Evolutionary conservation across 202 grass and related monocot genomes (phyloP).

Genomic region (Elaeis oleifera): DNA sequence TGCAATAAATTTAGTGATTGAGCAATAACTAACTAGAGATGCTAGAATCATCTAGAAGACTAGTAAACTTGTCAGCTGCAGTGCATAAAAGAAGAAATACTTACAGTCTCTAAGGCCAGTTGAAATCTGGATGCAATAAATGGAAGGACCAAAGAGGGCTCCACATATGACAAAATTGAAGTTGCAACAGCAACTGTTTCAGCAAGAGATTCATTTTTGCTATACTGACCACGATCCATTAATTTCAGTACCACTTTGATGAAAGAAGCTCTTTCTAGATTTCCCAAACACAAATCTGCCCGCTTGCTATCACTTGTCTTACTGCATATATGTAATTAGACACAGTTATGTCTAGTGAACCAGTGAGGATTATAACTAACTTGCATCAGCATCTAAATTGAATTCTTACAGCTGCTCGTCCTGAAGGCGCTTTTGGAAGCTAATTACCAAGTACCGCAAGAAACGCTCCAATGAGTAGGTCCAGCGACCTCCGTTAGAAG

Average conservation of each 20-base stretch:
- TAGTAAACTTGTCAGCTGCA: background rate
- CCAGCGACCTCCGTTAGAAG: conserved; percentile 96
- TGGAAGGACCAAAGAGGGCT: conserved; percentile 76
- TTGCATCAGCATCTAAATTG: conserved; percentile 19
- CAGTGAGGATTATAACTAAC: conserved; percentile 16
- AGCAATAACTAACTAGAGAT: too few relatives aligned
- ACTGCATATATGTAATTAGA: conserved; percentile 32
- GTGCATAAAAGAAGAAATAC: conserved; percentile 15
- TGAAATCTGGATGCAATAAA: conserved; percentile 81
- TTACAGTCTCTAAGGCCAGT: conserved; percentile 86
- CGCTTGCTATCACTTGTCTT: conserved; percentile 23
- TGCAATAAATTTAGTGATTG: too few relatives aligned
- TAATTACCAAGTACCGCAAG: conserved; percentile 71
- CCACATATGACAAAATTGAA: conserved; percentile 80
- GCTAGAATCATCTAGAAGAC: too few relatives aligned
- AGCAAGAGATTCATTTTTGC: conserved; percentile 88
- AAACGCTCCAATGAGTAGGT: conserved; percentile 77
- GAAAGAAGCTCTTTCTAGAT: conserved; percentile 60
- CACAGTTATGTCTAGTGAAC: conserved; percentile 18
- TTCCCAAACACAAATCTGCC: conserved; percentile 43
- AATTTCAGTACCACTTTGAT: conserved; percentile 73
- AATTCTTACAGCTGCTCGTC: conserved; percentile 67
- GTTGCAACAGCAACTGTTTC: conserved; percentile 80
- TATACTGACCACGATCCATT: conserved; percentile 90
- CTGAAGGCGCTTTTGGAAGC: conserved; percentile 80